phyloP scores from a whole-genome alignment of 2,329 filamentous ascomycete species.

The Cadophora sp. region DNA sequence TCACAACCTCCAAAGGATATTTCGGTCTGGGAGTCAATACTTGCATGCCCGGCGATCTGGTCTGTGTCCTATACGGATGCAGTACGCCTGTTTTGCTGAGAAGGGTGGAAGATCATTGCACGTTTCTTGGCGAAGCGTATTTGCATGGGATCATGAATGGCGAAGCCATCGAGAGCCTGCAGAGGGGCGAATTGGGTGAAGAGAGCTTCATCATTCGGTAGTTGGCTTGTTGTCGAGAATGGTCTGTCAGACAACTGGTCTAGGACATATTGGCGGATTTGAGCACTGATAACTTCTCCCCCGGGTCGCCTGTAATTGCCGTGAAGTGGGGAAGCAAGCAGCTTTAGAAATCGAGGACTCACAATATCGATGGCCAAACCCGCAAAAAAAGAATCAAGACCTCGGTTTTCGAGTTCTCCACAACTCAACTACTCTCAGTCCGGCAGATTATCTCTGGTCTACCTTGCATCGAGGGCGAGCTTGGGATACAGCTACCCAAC shows the following conservation, averaged over 20 bases:
- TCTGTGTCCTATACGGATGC: neutral
- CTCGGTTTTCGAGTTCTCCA: neutral
- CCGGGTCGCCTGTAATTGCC: too few species aligned
- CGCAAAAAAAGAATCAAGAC: neutral
- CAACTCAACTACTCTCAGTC: too few species aligned
- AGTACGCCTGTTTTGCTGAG: slow-evolving; percentile 2
- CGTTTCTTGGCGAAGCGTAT: neutral
- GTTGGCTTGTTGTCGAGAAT: neutral
- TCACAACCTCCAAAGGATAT: neutral
- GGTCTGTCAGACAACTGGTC: too few species aligned
- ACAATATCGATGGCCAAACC: too few species aligned
- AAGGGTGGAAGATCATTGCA: neutral
- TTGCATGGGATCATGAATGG: neutral
- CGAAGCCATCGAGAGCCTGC: neutral
- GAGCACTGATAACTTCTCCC: too few species aligned
- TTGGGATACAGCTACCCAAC: too few species aligned
- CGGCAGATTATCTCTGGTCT: too few species aligned
- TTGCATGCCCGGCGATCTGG: neutral
- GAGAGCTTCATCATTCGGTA: neutral
- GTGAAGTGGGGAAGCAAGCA: neutral
- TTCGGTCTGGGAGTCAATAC: neutral
- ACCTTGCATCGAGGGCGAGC: too few species aligned
- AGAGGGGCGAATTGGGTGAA: neutral
- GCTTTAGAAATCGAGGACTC: too few species aligned
- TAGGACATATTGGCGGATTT: too few species aligned